Evolutionary conservation across 768 basidiomycete genomes (phyloP).

Genomic region (Panaeolus papilionaceus): DNA sequence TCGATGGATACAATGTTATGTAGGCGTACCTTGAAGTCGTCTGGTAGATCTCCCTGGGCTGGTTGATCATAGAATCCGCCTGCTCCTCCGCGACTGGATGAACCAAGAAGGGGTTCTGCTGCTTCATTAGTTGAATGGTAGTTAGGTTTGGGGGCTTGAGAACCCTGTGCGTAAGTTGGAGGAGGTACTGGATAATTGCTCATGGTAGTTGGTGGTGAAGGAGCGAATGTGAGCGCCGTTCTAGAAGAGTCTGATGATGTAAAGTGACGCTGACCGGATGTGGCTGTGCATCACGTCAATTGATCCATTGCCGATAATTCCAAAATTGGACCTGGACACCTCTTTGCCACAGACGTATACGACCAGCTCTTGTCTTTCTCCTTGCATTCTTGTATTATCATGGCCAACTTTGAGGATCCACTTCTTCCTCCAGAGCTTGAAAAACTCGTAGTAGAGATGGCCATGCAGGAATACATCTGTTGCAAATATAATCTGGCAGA

Average conservation of each 20-base stretch:
- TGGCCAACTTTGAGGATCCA: background rate
- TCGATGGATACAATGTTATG: background rate
- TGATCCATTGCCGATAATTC: background rate
- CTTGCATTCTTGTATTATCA: background rate
- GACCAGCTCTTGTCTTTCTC: background rate
- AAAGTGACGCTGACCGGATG: constrained; percentile 16
- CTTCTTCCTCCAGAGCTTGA: constrained; percentile 1
- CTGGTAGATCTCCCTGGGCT: constrained; percentile 75
- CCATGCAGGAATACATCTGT: background rate
- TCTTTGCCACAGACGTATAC: background rate
- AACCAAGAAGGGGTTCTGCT: constrained; percentile 63
- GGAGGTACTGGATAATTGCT: constrained; percentile 67
- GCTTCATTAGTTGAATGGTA: constrained; percentile 37
- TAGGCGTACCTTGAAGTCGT: constrained; percentile 86
- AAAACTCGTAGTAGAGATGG: constrained; percentile 5
- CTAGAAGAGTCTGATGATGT: constrained; percentile 15
- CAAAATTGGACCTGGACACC: background rate
- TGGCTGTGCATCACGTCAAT: constrained; percentile 13
- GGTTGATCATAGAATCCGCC: constrained; percentile 80
- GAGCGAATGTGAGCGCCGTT: constrained; percentile 21
- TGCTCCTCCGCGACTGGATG: constrained; percentile 48
- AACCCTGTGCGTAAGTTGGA: constrained; percentile 61
- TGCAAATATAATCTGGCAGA: constrained; percentile 1
- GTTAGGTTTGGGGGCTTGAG: constrained; percentile 37
- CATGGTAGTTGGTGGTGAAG: constrained; percentile 47